A percentile compares a stretch with the other conserved stretches of the same genome.
Evolutionary conservation across 352 stramenopile species (phyloP).

Genomic region (Globisporangium takayamanum): DNA sequence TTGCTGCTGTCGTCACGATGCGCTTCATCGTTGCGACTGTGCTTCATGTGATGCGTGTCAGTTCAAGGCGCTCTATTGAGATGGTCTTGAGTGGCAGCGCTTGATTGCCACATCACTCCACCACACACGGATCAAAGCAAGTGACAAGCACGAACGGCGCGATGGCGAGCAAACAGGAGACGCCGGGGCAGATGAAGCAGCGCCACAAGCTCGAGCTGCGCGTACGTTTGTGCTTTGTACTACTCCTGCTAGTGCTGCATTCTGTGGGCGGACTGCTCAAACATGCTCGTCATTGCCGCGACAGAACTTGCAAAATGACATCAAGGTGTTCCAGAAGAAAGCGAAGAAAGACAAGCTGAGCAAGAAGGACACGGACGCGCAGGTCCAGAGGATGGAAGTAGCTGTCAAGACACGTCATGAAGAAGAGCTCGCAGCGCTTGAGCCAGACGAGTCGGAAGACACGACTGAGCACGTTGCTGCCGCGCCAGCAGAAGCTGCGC

Average conservation of each 20-base stretch:
- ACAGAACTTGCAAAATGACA: conserved; percentile 69
- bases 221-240: conserved; percentile 18
- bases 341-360: conserved; percentile 76
- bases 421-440: conserved; percentile 35
- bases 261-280: background rate
- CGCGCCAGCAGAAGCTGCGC: conserved; percentile 3
- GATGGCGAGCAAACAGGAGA: conserved; percentile 61
- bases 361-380: conserved; percentile 66
- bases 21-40: background rate
- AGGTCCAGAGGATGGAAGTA: conserved; percentile 50
- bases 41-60: background rate
- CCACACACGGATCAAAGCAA: background rate
- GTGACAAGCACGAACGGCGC: background rate
- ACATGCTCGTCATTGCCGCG: background rate
- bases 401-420: conserved; percentile 52
- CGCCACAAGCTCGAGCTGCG: conserved; percentile 83
- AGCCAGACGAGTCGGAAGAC: conserved; percentile 13
- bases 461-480: conserved; percentile 5
- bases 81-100: background rate
- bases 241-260: background rate
- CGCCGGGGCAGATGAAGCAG: conserved; percentile 74
- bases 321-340: conserved; percentile 82
- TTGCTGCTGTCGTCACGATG: background rate
- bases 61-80: background rate
- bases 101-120: background rate